A percentile compares a stretch with the other conserved stretches of the same genome.
phyloP scores from a whole-genome alignment of 1,139 yeast genomes.

The Debaryomyces subglobosus region DNA sequence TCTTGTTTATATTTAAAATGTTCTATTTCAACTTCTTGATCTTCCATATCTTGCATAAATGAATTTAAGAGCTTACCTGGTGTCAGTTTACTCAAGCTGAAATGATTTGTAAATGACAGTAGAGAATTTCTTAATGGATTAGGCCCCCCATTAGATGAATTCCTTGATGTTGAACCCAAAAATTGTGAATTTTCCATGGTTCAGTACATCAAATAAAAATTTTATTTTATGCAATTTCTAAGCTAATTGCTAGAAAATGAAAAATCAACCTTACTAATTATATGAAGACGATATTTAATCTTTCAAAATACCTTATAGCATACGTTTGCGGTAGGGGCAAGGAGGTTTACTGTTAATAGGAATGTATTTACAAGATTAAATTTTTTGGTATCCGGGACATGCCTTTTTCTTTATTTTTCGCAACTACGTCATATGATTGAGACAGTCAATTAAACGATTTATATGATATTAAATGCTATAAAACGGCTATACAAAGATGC shows the following conservation, averaged over 20 bases:
- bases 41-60: conserved; percentile 31
- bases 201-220: conserved; percentile 2
- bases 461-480: neutral
- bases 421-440: neutral
- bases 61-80: conserved; percentile 26
- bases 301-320: neutral
- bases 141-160: neutral
- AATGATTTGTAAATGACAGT: neutral
- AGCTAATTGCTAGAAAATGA: neutral
- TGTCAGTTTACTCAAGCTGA: conserved; percentile 15
- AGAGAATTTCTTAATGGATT: neutral
- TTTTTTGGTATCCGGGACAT: neutral
- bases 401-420: neutral
- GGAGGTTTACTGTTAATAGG: neutral
- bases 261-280: neutral
- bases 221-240: neutral
- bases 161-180: neutral
- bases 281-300: neutral
- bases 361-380: neutral
- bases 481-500: neutral
- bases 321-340: neutral
- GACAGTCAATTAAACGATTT: neutral
- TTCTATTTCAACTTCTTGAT: conserved; percentile 61
- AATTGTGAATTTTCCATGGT: neutral
- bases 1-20: conserved; percentile 75